Evolutionary conservation across 805 yeast genomes (phyloP).

Genomic region (Pichia exigua): DNA sequence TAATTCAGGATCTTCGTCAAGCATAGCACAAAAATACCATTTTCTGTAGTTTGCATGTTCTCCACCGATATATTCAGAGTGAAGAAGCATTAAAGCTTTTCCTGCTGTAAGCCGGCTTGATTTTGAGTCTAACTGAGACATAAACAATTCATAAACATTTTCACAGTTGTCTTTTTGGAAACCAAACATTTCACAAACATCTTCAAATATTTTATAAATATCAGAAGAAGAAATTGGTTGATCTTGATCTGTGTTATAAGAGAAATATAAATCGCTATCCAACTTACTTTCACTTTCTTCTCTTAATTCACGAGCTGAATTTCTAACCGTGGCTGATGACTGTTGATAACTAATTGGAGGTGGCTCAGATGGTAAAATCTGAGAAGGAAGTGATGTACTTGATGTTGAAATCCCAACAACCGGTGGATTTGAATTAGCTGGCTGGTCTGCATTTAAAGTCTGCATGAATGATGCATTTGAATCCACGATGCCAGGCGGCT

Average conservation of each 20-base stretch:
- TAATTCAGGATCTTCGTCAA: constrained; percentile 61
- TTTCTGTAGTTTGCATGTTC: constrained; percentile 77
- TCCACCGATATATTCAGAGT: constrained; percentile 91
- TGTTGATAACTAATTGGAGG: not conserved
- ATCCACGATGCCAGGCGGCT: not conserved
- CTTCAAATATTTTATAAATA: constrained; percentile 52
- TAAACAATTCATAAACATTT: constrained; percentile 75
- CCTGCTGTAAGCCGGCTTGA: constrained; percentile 69
- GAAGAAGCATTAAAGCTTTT: constrained; percentile 67
- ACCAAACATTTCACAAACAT: constrained; percentile 61
- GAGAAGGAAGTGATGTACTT: not conserved
- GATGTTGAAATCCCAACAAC: not conserved
- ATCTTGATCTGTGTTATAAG: constrained; percentile 52
- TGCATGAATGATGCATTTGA: not conserved
- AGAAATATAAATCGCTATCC: constrained; percentile 39
- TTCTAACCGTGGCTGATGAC: not conserved
- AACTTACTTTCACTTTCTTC: constrained; percentile 7
- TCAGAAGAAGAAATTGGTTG: constrained; percentile 67
- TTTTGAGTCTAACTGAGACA: constrained; percentile 80
- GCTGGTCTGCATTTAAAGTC: not conserved
- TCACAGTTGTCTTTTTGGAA: constrained; percentile 73
- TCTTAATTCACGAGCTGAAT: not conserved
- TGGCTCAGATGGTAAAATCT: not conserved
- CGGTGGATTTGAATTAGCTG: not conserved
- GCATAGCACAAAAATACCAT: constrained; percentile 87